Base-by-base conservation (phyloP, 2,329 filamentous ascomycete genomes). In the Orbilia ellipsospora region DNA sequence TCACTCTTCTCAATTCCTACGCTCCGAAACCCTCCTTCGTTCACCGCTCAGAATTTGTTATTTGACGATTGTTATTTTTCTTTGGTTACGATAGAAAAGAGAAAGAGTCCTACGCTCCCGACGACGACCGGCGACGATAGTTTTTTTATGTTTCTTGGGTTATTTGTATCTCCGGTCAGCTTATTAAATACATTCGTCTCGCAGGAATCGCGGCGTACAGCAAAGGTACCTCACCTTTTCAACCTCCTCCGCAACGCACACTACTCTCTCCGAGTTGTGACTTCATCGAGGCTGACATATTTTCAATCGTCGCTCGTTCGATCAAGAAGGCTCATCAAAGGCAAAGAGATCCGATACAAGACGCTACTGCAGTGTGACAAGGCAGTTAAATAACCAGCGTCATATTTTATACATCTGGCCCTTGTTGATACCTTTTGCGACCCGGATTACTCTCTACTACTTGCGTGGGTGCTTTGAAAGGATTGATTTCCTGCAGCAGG, bases 351-450 rank as follows among this genome's bases (percentile, higher is more conserved):
- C 10, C 31, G 31, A 7, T 36, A 36, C 31, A 1, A 10, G 31
- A 36, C 31, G 31, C 44, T 48, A 12, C 67, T 64, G 66, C 42
- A 31, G 57, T 63, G 66, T 64, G 66, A 70, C 66, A 50, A 70
- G 66, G 59, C 59, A 42, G 57, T 63, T 51, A 16, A 23, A 50
- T 70, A 63, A 63, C 52, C 66, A 61, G 65, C 56, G 56, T 61
- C 65, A 69, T 69, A 50, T 59, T 26, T 40, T 59, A 18, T 48
- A 16, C 36, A 6, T 36, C 31, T 36, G 5, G 31, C 31, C 31
- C 31, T 36, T 26, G 20, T 54, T 16, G 4, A 31, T 16, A 28
- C 23, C 20, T 54, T 16, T 26, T 54, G 51, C 51, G 48, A 52
- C 18, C 18, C 48, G n/a, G 18, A 20, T 23, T 52, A 20, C 20